phyloP scores from a whole-genome alignment of 345 rosid genomes.

The Eucalyptus albens region DNA sequence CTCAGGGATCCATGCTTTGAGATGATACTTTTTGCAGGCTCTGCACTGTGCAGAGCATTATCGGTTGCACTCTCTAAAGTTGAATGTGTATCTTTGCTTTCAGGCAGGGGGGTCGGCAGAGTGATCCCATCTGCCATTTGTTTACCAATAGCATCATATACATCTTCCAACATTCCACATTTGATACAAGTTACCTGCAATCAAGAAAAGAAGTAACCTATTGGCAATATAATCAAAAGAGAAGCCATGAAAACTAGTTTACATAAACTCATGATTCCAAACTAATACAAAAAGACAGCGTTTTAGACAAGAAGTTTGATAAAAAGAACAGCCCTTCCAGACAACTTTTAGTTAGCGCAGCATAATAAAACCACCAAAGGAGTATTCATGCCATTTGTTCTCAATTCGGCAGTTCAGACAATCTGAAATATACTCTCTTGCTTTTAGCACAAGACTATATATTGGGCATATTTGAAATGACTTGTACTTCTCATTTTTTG shows the following conservation, averaged over 20 bases:
- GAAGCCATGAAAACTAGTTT: neutral
- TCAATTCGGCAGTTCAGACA: neutral
- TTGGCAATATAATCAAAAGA: neutral
- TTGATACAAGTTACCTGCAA: constrained; percentile 65
- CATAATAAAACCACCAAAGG: neutral
- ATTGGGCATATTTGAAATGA: neutral
- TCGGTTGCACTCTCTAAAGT: constrained; percentile 4
- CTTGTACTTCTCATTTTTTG: neutral
- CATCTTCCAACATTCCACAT: constrained; percentile 72
- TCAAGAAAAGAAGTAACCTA: neutral
- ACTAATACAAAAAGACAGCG: neutral
- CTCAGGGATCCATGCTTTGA: neutral
- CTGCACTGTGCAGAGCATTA: neutral
- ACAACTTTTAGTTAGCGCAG: neutral
- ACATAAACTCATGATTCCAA: neutral
- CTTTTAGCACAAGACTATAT: neutral
- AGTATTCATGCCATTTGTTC: neutral
- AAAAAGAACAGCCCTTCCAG: neutral
- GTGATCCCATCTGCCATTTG: neutral
- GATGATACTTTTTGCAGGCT: neutral
- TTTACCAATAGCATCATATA: constrained; percentile 36
- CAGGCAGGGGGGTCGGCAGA: constrained; percentile 18
- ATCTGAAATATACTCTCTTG: neutral
- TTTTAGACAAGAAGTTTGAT: neutral
- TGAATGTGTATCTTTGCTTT: constrained; percentile 33